Evolutionary conservation across 2,329 filamentous ascomycete genomes (phyloP), one percentile per base, ranked within the genome.

Genomic region (Paecilomyces niveus): DNA sequence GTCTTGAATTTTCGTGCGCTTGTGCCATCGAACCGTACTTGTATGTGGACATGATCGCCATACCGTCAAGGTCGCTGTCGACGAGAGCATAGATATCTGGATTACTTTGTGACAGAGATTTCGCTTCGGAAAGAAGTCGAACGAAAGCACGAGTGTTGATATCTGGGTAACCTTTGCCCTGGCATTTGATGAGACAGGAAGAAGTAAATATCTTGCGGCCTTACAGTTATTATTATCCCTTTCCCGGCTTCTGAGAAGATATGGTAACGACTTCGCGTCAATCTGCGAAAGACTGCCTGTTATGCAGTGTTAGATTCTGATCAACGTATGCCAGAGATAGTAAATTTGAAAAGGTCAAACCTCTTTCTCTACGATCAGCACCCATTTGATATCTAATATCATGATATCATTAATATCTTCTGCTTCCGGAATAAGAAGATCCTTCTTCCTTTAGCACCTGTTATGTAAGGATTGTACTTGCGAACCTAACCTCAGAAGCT

Each of bases 151-250:
- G 77, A 8, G 84, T 85, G 32, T 77, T 74, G 26, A 87, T 69
- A 64, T 88, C 85, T 1, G 85, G 85, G 63, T 87, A 87, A 3
- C 85, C 85, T 76, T 87, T 87, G 0, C 80, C 85, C 82, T 85
- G 55, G 22, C 10, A 33, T 13, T 18, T 7, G n/a, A 31, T 29
- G 22, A 54, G 18, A 29, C 10, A n/a, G 15, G 21, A 50, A 55
- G n/a, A 26, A 2, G 24, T 1, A 22, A 24, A 39, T 18, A 31
- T 15, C 6, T 3, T 29, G 55, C 21, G 32, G 31, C 45, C 76
- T 64, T 70, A 84, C 83, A 3, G 85, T 87, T 53, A 87, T 64
- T 9, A 86, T 65, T 11, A 87, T 73, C 3, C 84, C 82, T 54
- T 78, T 67, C 13, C 75, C 73, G 15, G 74, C 69, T 33, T 76